These are phyloP conservation scores for Ophiostoma triangulosporum DNA, from an alignment of 2,329 filamentous ascomycete genomes.

Conservation along the genomic window DNA sequence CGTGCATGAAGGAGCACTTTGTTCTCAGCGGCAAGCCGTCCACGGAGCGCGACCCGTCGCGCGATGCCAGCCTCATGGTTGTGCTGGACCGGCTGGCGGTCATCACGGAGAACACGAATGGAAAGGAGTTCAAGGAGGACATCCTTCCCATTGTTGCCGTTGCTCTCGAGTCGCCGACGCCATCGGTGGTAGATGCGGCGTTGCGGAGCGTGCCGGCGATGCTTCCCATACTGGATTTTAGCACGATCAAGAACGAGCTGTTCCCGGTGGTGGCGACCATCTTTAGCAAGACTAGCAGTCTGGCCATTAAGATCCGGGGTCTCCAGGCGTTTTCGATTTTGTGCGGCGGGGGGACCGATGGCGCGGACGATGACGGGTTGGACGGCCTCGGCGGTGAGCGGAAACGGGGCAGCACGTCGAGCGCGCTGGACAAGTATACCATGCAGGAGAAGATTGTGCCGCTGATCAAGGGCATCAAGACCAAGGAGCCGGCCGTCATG, in stretches of 20 bases:
- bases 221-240: slow-evolving; percentile 85
- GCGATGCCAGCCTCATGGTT: slow-evolving; percentile 85
- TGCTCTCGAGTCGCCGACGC: slow-evolving; percentile 78
- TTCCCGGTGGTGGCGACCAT: slow-evolving; percentile 85
- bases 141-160: slow-evolving; percentile 75
- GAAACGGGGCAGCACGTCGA: slow-evolving; percentile 46
- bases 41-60: slow-evolving; percentile 64
- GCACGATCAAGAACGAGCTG: slow-evolving; percentile 90
- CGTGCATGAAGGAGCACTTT: slow-evolving; percentile 73
- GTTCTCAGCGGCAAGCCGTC: slow-evolving; percentile 40
- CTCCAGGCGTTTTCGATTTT: slow-evolving; percentile 82
- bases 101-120: slow-evolving; percentile 68
- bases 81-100: slow-evolving; percentile 69
- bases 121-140: slow-evolving; percentile 91
- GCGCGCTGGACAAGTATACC: slow-evolving; percentile 89
- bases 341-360: slow-evolving; percentile 57
- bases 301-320: slow-evolving; percentile 88
- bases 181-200: slow-evolving; percentile 75
- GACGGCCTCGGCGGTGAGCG: slow-evolving; percentile 50
- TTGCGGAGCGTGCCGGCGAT: slow-evolving; percentile 65
- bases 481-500: slow-evolving; percentile 96
- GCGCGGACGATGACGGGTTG: slow-evolving; percentile 53
- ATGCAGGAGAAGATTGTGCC: slow-evolving; percentile 97
- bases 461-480: slow-evolving; percentile 83
- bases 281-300: slow-evolving; percentile 83